Evolutionary conservation across 2,329 filamentous ascomycete genomes (phyloP).

Genomic region (Colletotrichum higginsianum): DNA sequence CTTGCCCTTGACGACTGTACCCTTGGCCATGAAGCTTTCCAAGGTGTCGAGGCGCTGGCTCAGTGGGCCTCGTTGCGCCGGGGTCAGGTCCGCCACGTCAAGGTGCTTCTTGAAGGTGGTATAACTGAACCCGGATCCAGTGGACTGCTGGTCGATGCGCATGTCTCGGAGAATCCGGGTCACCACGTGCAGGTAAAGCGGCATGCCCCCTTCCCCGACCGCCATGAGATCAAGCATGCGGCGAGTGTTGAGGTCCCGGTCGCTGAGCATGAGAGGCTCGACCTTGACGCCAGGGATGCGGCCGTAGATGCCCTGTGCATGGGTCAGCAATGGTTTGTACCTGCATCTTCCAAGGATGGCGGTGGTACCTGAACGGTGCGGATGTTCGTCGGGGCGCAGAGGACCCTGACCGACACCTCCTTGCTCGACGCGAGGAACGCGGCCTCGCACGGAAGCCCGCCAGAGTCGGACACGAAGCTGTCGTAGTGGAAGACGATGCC

Average conservation of each 20-base stretch:
- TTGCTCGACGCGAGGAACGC: conserved; percentile 65
- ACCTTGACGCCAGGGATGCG: conserved; percentile 61
- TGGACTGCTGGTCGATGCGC: conserved; percentile 60
- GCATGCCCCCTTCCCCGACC: conserved; percentile 59
- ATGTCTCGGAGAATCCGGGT: conserved; percentile 71
- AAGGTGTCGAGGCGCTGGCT: conserved; percentile 73
- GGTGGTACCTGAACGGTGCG: conserved; percentile 48
- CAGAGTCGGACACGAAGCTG: conserved; percentile 63
- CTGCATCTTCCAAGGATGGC: neutral
- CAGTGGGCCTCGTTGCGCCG: conserved; percentile 68
- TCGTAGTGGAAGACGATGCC: conserved; percentile 78
- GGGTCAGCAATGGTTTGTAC: no score
- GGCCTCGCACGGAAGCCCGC: conserved; percentile 71
- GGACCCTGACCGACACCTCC: conserved; percentile 63
- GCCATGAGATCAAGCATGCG: conserved; percentile 75
- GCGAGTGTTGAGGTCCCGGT: conserved; percentile 68
- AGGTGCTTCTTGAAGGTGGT: conserved; percentile 59
- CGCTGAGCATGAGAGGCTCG: conserved; percentile 65
- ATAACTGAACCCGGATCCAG: conserved; percentile 63
- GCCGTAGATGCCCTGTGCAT: conserved; percentile 56
- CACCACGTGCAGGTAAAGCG: conserved; percentile 72
- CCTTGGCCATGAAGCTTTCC: conserved; percentile 53
- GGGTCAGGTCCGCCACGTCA: conserved; percentile 56
- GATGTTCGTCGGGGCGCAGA: conserved; percentile 70
- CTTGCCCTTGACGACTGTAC: neutral